phyloP scores from a whole-genome alignment of 257 asterid genomes.

The Solanum pinnatisectum region DNA sequence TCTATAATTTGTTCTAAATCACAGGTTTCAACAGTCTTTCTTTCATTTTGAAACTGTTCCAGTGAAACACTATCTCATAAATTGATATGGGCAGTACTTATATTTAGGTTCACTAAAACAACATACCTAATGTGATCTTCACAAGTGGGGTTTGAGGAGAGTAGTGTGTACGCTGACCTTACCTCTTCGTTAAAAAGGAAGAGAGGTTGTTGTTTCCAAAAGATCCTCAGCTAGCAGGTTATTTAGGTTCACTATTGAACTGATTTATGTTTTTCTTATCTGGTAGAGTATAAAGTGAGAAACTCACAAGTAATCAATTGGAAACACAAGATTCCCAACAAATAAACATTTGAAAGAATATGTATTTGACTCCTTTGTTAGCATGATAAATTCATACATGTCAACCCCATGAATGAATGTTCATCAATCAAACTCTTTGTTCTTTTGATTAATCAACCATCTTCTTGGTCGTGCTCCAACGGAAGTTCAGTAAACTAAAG shows the following conservation, averaged over 20 bases:
- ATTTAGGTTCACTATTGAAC: no score
- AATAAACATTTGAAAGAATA: neutral
- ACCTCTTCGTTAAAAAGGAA: neutral
- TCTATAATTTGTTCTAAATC: no score
- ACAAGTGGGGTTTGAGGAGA: no score
- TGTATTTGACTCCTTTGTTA: neutral
- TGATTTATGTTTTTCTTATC: no score
- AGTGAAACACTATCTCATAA: neutral
- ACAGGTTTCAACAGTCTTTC: neutral
- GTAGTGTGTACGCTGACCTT: neutral
- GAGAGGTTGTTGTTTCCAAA: neutral
- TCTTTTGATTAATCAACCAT: neutral
- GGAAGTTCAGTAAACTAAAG: neutral
- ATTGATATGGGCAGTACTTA: no score
- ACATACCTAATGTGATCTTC: no score
- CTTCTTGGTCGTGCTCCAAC: neutral
- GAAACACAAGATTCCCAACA: neutral
- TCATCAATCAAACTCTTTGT: neutral
- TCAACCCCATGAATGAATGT: neutral
- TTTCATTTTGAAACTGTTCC: neutral
- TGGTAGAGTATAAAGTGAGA: neutral
- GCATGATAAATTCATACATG: neutral
- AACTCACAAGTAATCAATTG: neutral
- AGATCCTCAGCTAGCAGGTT: no score
- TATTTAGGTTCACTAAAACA: no score